Percentiles rank a stretch among this genome's conserved stretches.
Evolutionary conservation across 257 asterid genomes (phyloP).

Genomic region (Coffea eugenioides): DNA sequence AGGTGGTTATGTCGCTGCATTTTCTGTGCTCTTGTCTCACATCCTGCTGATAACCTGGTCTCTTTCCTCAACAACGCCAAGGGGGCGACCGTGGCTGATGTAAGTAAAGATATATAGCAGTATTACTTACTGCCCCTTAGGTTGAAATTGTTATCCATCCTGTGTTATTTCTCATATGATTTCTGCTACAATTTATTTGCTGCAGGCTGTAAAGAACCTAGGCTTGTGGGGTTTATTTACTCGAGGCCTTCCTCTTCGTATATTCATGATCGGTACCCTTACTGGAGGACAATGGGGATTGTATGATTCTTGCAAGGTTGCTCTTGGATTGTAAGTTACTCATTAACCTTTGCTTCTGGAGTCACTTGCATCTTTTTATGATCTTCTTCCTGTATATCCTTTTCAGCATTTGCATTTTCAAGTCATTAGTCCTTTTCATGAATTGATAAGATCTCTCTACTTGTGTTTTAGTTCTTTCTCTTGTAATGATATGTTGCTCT

Average conservation of each 20-base stretch:
- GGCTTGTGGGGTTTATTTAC: slow-evolving; percentile 36
- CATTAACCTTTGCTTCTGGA: not conserved
- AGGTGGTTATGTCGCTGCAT: slow-evolving; percentile 73
- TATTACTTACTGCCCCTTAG: not conserved
- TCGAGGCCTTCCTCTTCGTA: slow-evolving; percentile 64
- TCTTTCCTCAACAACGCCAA: slow-evolving; percentile 86
- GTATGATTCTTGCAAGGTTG: slow-evolving; percentile 72
- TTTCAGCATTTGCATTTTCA: not conserved
- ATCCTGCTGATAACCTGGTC: slow-evolving; percentile 85
- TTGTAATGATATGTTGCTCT: not conserved
- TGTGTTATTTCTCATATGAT: not conserved
- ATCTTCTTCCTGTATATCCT: not conserved
- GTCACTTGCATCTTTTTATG: not conserved
- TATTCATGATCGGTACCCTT: slow-evolving; percentile 51
- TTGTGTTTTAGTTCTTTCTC: not conserved
- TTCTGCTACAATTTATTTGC: not conserved
- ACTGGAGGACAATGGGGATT: slow-evolving; percentile 86
- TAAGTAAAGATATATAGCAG: slow-evolving; percentile 22
- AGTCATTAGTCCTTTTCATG: not conserved
- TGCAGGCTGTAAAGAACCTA: slow-evolving; percentile 39
- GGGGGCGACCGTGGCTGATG: slow-evolving; percentile 77
- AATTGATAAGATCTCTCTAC: too few species aligned
- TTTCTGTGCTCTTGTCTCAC: slow-evolving; percentile 72
- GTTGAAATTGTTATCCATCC: not conserved
- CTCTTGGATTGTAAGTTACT: slow-evolving; percentile 59